A percentile compares a stretch with the other conserved stretches of the same genome.
Conservation (phyloP, 2,329 filamentous ascomycete species). For the Drechmeria coniospora region DNA sequence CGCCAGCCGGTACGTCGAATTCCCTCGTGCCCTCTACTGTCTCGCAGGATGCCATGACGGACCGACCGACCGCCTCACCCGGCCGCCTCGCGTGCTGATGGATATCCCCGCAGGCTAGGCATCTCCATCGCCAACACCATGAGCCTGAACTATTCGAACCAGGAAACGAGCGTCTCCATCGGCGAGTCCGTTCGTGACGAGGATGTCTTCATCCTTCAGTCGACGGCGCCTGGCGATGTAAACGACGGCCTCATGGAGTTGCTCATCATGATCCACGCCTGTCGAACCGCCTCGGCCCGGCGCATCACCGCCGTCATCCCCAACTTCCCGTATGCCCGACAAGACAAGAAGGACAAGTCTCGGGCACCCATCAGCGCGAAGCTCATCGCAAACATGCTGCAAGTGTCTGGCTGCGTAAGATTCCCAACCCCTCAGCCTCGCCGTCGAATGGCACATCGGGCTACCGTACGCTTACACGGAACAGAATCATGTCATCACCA, state of each 20-base stretch:
- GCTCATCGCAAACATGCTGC: conserved; percentile 93
- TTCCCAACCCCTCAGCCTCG: not conserved
- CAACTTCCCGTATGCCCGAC: conserved; percentile 90
- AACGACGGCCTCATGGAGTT: conserved; percentile 98
- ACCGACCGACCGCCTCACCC: no score
- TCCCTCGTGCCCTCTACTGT: no score
- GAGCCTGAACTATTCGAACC: conserved; percentile 73
- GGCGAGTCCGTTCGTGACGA: conserved; percentile 93
- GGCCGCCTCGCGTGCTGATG: no score
- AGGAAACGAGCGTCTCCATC: conserved; percentile 81
- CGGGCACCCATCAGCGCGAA: conserved; percentile 94
- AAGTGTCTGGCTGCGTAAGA: conserved; percentile 65
- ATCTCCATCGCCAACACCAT: conserved; percentile 67
- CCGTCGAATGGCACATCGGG: not conserved
- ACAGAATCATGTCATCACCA: conserved; percentile 58
- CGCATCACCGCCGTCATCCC: conserved; percentile 91
- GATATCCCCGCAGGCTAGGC: conserved; percentile 40
- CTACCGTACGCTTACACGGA: not conserved
- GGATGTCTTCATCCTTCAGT: conserved; percentile 96
- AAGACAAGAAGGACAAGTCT: conserved; percentile 93
- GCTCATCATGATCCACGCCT: conserved; percentile 95
- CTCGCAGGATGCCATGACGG: no score
- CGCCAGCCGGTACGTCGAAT: conserved; percentile 23
- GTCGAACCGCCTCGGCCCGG: conserved; percentile 52
- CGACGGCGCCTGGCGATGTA: conserved; percentile 86